These are phyloP conservation scores for Mycena metata DNA, from an alignment of 768 basidiomycete genomes.

Conservation along the genomic window DNA sequence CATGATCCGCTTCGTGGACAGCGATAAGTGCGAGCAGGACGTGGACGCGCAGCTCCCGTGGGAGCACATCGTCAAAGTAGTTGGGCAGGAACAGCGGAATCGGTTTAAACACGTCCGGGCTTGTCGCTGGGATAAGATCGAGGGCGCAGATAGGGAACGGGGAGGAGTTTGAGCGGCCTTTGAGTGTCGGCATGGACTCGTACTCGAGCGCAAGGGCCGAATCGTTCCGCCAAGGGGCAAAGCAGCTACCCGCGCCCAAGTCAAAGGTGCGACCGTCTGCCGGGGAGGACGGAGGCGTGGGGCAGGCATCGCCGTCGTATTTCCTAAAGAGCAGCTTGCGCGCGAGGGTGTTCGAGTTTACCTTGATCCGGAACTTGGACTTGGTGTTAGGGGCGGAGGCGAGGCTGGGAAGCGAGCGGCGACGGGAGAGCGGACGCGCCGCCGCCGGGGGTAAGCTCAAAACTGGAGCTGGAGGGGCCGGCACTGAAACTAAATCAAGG, in stretches of 20 bases:
- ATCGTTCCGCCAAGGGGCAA: conserved; percentile 61
- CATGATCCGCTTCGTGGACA: conserved; percentile 72
- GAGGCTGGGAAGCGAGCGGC: conserved; percentile 70
- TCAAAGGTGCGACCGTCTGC: conserved; percentile 38
- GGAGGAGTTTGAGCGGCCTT: conserved; percentile 74
- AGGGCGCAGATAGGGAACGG: conserved; percentile 73
- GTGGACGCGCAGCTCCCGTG: conserved; percentile 76
- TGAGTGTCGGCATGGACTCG: conserved; percentile 41
- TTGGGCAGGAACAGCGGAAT: conserved; percentile 63
- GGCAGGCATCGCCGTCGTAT: conserved; percentile 38
- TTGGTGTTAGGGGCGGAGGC: conserved; percentile 62
- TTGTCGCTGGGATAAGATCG: conserved; percentile 67
- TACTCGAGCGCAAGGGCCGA: conserved; percentile 35
- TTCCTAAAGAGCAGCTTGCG: conserved; percentile 69
- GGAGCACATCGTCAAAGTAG: conserved; percentile 79
- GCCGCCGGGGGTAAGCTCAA: conserved; percentile 38
- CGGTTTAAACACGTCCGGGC: conserved; percentile 65
- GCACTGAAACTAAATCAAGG: conserved; percentile 40
- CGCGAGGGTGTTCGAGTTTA: conserved; percentile 66
- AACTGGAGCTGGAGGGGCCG: conserved; percentile 40
- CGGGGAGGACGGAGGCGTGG: conserved; percentile 35
- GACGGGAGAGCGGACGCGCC: conserved; percentile 53
- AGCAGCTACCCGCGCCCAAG: conserved; percentile 50
- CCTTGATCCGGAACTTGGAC: conserved; percentile 63
- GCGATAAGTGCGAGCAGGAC: conserved; percentile 69